These are phyloP conservation scores for Neoboletus magnificus DNA, from an alignment of 768 basidiomycete species.

Conservation along the genomic window DNA sequence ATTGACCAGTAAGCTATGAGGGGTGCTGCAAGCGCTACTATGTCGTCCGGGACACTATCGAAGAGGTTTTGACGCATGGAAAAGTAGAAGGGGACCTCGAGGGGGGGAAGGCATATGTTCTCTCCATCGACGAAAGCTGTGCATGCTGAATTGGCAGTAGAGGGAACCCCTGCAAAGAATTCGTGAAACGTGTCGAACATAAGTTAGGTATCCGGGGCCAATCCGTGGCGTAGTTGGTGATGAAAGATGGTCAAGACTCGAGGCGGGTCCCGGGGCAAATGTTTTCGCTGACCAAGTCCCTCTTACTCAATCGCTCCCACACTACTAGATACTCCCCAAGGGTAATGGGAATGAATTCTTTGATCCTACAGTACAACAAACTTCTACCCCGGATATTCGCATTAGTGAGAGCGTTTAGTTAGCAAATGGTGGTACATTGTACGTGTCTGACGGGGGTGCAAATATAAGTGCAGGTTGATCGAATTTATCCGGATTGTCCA, in stretches of 20 bases:
- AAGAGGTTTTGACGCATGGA: slow-evolving; percentile 45
- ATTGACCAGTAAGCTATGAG: slow-evolving; percentile 81
- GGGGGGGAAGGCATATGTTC: slow-evolving; percentile 35
- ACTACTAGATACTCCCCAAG: background rate
- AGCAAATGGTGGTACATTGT: slow-evolving; percentile 31
- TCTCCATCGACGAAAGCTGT: slow-evolving; percentile 31
- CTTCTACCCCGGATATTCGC: slow-evolving; percentile 31
- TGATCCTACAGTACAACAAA: slow-evolving; percentile 34
- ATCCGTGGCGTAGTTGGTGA: background rate
- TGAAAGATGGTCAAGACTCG: background rate
- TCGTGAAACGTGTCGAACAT: slow-evolving; percentile 18
- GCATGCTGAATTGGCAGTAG: slow-evolving; percentile 38
- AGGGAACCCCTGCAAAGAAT: background rate
- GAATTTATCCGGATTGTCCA: slow-evolving; percentile 32
- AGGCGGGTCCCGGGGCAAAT: no score
- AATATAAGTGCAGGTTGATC: slow-evolving; percentile 29
- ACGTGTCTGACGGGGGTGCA: slow-evolving; percentile 21
- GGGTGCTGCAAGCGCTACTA: slow-evolving; percentile 70
- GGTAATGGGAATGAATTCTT: slow-evolving; percentile 13
- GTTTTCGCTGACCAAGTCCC: background rate
- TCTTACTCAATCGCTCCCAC: slow-evolving; percentile 12
- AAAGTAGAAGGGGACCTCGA: slow-evolving; percentile 55
- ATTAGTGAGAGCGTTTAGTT: slow-evolving; percentile 32
- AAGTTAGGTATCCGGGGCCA: background rate
- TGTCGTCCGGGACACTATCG: slow-evolving; percentile 61